Base-by-base conservation (phyloP, 1,139 yeast species). In the Candida sojae region DNA sequence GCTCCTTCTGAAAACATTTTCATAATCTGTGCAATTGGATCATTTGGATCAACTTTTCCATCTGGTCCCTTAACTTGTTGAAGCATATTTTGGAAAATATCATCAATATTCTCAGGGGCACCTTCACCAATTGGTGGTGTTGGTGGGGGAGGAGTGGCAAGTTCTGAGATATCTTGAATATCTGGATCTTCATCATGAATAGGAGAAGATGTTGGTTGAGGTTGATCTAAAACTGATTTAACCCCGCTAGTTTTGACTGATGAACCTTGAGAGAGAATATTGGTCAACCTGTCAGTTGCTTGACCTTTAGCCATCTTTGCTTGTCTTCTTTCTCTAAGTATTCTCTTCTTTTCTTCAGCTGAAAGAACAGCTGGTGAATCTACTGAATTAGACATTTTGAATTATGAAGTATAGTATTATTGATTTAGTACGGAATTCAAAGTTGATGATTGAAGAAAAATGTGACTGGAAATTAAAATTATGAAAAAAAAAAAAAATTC, bases 311-410 rank as follows among this genome's bases (percentile, higher is more conserved):
- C 72, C 74, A 86, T 77, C 63, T 84, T 86, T 55, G 88, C 86
- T 45, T 83, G 86, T 56, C 92, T 75, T 60, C 90, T 77, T 60
- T 86, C 91, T 52, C 91, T 75, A 36, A 86, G 67, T 29, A 83
- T 58, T 49, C 74, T 71, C 57, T 84, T 79, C 67, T 82, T 84
- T 58, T 86, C 92, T 40, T 83, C 86, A 5, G 84, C 86, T 30
- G 79, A 63, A 45, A 79, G 44, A 44, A 64, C 43, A 17, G 53
- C 68, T 21, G 69, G 54, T 5, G 30, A 11, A 66, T 68, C 66
- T n/a, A 10, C 33, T 34, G 52, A 17, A 17, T 46, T 46, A 13
- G 52, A 45, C 53, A 50, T 50, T 38, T 42, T 12, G 48, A 49
- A 21, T 55, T 29, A 28, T 4, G 17, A 17, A 17, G 21, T 17